phyloP scores from a whole-genome alignment of 2,329 filamentous ascomycete genomes.

The Verticillium albo-atrum region DNA sequence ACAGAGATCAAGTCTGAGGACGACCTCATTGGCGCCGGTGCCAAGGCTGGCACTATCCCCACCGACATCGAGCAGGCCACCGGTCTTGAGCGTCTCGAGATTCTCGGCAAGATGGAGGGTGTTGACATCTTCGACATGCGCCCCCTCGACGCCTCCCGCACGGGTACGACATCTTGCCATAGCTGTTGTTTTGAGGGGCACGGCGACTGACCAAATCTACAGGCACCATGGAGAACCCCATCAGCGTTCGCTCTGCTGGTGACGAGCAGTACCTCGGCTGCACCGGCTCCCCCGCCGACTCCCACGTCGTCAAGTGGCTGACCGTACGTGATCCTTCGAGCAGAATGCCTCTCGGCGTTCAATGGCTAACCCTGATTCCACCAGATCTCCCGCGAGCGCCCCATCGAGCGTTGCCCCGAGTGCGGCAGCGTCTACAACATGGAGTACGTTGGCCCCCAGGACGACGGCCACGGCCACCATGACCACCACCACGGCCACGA shows the following conservation, averaged over 20 bases:
- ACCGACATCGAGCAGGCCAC: constrained; percentile 95
- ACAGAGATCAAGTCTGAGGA: constrained; percentile 76
- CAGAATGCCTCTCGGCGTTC: not conserved
- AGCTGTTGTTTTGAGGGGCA: not conserved
- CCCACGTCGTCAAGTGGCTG: constrained; percentile 86
- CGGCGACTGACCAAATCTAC: not conserved
- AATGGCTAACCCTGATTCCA: not conserved
- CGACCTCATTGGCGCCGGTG: constrained; percentile 86
- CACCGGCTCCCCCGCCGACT: constrained; percentile 90
- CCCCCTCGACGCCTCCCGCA: constrained; percentile 85
- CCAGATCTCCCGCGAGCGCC: constrained; percentile 82
- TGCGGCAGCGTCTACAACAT: constrained; percentile 97
- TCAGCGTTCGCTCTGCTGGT: constrained; percentile 84
- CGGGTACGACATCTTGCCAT: constrained; percentile 48
- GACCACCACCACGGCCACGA: constrained; percentile 55
- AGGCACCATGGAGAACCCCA: constrained; percentile 88
- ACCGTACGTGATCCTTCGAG: constrained; percentile 55
- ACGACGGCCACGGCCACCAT: constrained; percentile 59
- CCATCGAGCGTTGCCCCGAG: constrained; percentile 91
- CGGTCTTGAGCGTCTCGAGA: constrained; percentile 96
- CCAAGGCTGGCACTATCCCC: constrained; percentile 74
- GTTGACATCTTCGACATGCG: constrained; percentile 98
- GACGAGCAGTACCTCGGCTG: constrained; percentile 97
- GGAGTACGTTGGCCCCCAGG: constrained; percentile 85
- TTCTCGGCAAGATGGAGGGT: constrained; percentile 98